These are phyloP conservation scores for Brassica incana DNA, from an alignment of 345 rosid genomes.

Conservation along the genomic window DNA sequence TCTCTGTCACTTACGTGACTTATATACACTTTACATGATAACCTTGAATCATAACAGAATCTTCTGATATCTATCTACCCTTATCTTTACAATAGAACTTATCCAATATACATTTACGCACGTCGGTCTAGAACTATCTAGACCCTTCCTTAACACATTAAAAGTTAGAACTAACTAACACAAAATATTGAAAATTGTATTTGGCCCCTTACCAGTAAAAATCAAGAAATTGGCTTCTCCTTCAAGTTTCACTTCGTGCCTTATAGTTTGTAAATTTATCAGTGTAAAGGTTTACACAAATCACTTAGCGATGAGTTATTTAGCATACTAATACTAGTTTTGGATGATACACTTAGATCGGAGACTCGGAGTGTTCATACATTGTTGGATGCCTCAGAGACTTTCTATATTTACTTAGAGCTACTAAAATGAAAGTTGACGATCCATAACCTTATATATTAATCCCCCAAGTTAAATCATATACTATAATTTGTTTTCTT, in stretches of 20 bases:
- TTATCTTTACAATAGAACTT: too few species aligned
- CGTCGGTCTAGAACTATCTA: too few species aligned
- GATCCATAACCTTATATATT: not conserved
- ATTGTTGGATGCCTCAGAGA: not conserved
- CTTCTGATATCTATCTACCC: too few species aligned
- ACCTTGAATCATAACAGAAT: too few species aligned
- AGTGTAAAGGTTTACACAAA: not conserved
- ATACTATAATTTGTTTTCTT: too few species aligned
- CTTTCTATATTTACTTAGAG: not conserved
- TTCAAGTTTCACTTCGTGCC: not conserved
- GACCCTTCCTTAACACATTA: not conserved
- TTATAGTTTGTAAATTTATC: not conserved
- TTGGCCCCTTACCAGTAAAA: not conserved
- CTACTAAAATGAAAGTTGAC: not conserved
- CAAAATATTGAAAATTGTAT: not conserved
- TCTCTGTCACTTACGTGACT: too few species aligned
- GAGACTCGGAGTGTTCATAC: not conserved
- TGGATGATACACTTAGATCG: not conserved
- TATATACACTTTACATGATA: too few species aligned
- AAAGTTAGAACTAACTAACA: not conserved
- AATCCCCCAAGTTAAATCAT: too few species aligned
- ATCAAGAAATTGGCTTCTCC: not conserved
- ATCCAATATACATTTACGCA: too few species aligned
- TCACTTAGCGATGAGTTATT: not conserved
- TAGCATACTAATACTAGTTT: not conserved